Base-by-base conservation (phyloP, 768 basidiomycete genomes). In the Lyophyllum decastes region DNA sequence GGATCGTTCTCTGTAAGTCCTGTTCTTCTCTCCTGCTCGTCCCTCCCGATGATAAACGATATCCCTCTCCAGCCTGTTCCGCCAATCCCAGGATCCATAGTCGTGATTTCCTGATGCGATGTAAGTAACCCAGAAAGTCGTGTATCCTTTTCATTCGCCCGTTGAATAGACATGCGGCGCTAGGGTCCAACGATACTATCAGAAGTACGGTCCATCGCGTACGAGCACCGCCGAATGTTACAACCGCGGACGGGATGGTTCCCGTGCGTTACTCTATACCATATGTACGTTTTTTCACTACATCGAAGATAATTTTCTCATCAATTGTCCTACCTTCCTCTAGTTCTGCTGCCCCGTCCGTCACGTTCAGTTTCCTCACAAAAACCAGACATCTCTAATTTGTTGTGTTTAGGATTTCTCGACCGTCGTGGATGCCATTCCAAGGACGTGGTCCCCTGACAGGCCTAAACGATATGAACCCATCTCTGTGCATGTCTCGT, bases 191-290 rank as follows among this genome's bases (percentile, higher is more conserved):
- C 56, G 74, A 78, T 52, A 73, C 66, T 1, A 78, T 82, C 33
- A 72, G 74, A 61, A 84, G 82, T 65, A 81, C 83, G 0, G 61
- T 82, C 9, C 83, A 84, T 63, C 82, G 83, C 19, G 83, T 86
- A 4, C 72, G 78, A 35, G 75, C 40, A 4, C 40, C 78, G 1
- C 82, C 79, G 21, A 48, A 60, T 19, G 56, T 60, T 24, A 43
- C 48, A 33, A 49, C 49, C 26, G 56, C 53, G n/a, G 69, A 69
- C 41, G 70, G 66, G 11, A 76, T 78, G 69, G 74, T 80, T 1
- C 82, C 79, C 1, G 77, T 78, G 33, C 72, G 86, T 25, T 86
- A 84, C 62, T 86, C 85, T 0, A 86, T 87, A 59, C 85, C 86
- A 33, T 87, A 85, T 63, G 82, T 82, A 58, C 59, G 81, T 67